Conservation (phyloP, 352 stramenopile species). For the Nothophytophthora sp. region DNA sequence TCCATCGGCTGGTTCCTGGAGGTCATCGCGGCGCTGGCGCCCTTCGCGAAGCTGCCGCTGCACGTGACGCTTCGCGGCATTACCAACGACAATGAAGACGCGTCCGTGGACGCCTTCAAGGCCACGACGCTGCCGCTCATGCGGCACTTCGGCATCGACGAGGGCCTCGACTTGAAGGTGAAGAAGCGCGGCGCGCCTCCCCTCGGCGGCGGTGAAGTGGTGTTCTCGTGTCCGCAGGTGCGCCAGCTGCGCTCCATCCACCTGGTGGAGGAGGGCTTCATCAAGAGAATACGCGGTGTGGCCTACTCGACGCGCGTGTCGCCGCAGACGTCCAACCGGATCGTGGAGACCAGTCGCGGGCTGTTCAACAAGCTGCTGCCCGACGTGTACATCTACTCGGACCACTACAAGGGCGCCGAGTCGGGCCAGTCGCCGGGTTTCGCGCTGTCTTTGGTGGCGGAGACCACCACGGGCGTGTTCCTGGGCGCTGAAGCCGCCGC, state of each 20-base stretch:
- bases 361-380: conserved; percentile 98
- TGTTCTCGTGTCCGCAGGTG: conserved; percentile 96
- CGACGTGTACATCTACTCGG: conserved; percentile 99
- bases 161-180: conserved; percentile 84
- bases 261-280: conserved; percentile 96
- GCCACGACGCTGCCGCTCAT: conserved; percentile 95
- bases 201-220: conserved; percentile 82
- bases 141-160: conserved; percentile 96
- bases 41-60: conserved; percentile 97
- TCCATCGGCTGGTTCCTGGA: conserved; percentile 99
- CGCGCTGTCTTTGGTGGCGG: conserved; percentile 93
- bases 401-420: conserved; percentile 95
- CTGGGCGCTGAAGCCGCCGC: conserved; percentile 93
- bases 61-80: conserved; percentile 94
- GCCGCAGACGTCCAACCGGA: conserved; percentile 96
- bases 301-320: conserved; percentile 97
- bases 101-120: conserved; percentile 95
- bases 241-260: conserved; percentile 94
- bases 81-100: conserved; percentile 94
- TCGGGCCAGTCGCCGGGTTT: conserved; percentile 92
- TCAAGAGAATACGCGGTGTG: conserved; percentile 97
- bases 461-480: conserved; percentile 97
- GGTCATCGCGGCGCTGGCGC: conserved; percentile 94
- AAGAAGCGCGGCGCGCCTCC: conserved; percentile 91
- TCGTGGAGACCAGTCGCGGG: conserved; percentile 95